phyloP scores from a whole-genome alignment of 495 filamentous ascomycete species.

The Poronia punctata region DNA sequence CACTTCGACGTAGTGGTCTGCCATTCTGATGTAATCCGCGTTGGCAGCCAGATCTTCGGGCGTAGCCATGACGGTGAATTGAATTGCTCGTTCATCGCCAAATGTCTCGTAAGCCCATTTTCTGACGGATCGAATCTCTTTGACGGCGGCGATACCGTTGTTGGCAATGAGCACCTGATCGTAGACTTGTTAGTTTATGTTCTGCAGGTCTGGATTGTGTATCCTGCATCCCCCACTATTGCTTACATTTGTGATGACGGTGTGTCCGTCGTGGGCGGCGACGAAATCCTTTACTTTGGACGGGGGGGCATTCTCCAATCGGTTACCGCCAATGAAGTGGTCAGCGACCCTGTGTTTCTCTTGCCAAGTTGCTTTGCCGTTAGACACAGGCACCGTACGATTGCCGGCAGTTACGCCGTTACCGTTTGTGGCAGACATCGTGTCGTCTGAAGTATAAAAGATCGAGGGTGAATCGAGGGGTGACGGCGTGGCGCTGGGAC shows the following conservation, averaged over 20 bases:
- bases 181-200: background rate
- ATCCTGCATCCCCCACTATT: background rate
- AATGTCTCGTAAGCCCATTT: slow-evolving; percentile 99
- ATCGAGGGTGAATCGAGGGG: slow-evolving; percentile 8
- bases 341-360: slow-evolving; percentile 72
- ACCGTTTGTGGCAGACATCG: slow-evolving; percentile 44
- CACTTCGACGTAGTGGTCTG: slow-evolving; percentile 97
- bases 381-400: slow-evolving; percentile 36
- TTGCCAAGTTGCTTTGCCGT: slow-evolving; percentile 53
- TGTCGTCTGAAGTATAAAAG: slow-evolving; percentile 23
- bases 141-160: slow-evolving; percentile 99
- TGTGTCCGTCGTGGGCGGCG: slow-evolving; percentile 80
- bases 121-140: slow-evolving; percentile 94
- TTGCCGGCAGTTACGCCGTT: slow-evolving; percentile 29
- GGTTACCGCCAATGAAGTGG: slow-evolving; percentile 96
- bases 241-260: slow-evolving; percentile 91
- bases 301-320: slow-evolving; percentile 66
- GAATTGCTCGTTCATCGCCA: slow-evolving; percentile 94
- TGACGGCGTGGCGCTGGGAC: slow-evolving; percentile 10
- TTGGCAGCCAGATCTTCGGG: slow-evolving; percentile 98
- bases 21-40: slow-evolving; percentile 99
- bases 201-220: too few species aligned
- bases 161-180: slow-evolving; percentile 93
- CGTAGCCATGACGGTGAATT: slow-evolving; percentile 99
- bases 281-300: slow-evolving; percentile 94